Evolutionary conservation across 352 stramenopile genomes (phyloP), one percentile per base, ranked within the genome.

Genomic region (Pythium phragmiticola): DNA sequence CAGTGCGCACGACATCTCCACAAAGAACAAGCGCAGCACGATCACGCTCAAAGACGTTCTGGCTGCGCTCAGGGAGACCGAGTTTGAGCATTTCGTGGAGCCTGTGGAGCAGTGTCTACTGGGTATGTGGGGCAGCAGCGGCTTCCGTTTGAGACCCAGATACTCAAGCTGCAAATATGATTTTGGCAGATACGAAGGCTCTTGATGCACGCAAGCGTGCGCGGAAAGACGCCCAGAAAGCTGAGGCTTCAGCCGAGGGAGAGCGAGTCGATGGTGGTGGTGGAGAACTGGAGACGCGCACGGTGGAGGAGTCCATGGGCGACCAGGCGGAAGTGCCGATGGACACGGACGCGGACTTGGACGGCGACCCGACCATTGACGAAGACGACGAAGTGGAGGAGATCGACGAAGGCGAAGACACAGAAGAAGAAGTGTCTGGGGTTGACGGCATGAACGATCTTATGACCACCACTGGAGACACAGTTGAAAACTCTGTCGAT

Each of bases 21-120:
- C 70, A n/a, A 67, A 76, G 48, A 88, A 86, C 57, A 92, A 92
- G 66, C 80, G 86, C 26, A 83, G 85, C 57, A 92, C 84, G 7
- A 84, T 94, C 56, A 84, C 79, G 16, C 68, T 88, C 6, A 86
- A 87, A 46, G 86, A 94, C 45, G 86, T 94, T 53, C 63, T 92
- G 33, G 73, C 78, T 28, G 80, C 86, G 39, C 67, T 94, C 45
- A 59, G 76, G 5, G 86, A 94, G 28, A 74, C 78, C n/a, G 82
- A 94, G 53, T 90, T 94, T 57, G 80, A 89, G 53, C 79, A 89
- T 52, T 92, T 94, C 52, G 71, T 89, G 23, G 73, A 69, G 33
- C 79, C 86, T 0, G 76, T 92, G 34, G 86, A 92, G 57, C 65
- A 77, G 3, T 94, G 80, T 66, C 43, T 94, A n/a, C 59, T 76